phyloP scores from a whole-genome alignment of 2,329 filamentous ascomycete species.

The Aspergillus phoenicis region DNA sequence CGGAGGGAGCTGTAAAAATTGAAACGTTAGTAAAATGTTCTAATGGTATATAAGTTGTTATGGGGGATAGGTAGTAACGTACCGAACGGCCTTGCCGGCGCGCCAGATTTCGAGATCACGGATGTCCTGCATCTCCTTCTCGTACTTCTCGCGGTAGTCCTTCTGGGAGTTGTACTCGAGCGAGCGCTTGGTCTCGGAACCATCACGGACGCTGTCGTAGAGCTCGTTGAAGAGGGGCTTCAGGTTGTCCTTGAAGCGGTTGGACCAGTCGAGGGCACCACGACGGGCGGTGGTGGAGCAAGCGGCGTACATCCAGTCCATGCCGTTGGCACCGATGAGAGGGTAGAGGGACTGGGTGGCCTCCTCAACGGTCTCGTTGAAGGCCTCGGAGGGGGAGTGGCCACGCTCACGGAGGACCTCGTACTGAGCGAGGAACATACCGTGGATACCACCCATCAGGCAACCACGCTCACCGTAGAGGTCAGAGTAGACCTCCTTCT shows the following conservation, averaged over 20 bases:
- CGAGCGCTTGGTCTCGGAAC: constrained; percentile 91
- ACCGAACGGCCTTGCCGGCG: constrained; percentile 95
- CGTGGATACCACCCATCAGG: constrained; percentile 99
- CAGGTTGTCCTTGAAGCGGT: constrained; percentile 94
- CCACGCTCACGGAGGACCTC: constrained; percentile 98
- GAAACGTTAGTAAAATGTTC: background rate
- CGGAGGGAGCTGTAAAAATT: constrained; percentile 66
- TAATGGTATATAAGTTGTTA: background rate
- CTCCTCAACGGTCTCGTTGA: constrained; percentile 99
- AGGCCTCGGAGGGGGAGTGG: constrained; percentile 96
- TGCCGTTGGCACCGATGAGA: constrained; percentile 93
- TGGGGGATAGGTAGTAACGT: constrained; percentile 36
- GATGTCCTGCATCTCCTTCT: constrained; percentile 99
- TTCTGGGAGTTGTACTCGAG: constrained; percentile 95
- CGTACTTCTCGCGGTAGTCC: constrained; percentile 96
- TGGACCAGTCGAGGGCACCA: constrained; percentile 98
- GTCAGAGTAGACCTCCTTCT: constrained; percentile 99
- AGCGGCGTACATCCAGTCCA: constrained; percentile 99
- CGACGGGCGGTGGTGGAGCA: constrained; percentile 98
- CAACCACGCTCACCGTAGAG: constrained; percentile 99
- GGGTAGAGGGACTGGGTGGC: constrained; percentile 98
- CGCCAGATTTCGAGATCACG: constrained; percentile 98
- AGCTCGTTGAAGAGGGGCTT: constrained; percentile 99
- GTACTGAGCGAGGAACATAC: constrained; percentile 99
- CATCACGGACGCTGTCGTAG: constrained; percentile 88